phyloP scores from a whole-genome alignment of 805 yeast genomes.

The Hemisphaericaspora nanyangensis region DNA sequence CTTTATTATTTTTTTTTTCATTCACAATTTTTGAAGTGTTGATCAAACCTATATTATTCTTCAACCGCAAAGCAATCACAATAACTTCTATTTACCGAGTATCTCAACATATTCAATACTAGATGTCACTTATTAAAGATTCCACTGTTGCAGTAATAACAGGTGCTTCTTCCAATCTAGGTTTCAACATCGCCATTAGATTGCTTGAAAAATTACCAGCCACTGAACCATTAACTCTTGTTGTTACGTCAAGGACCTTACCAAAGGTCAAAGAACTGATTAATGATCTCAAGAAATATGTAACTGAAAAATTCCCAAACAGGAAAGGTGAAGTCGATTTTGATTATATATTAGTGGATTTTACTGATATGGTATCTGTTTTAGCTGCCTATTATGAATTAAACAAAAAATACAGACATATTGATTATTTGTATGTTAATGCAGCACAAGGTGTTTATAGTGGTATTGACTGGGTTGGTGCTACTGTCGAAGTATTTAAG shows the following conservation, averaged over 20 bases:
- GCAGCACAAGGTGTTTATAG: constrained; percentile 87
- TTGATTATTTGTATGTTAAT: constrained; percentile 80
- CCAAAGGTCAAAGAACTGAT: constrained; percentile 81
- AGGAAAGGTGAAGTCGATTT: constrained; percentile 66
- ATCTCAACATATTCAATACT: background rate
- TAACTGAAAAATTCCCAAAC: constrained; percentile 18
- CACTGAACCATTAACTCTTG: constrained; percentile 60
- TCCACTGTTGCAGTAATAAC: constrained; percentile 38
- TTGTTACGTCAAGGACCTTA: constrained; percentile 86
- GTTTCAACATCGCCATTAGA: constrained; percentile 80
- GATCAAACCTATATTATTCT: too few relatives aligned
- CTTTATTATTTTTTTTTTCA: too few relatives aligned
- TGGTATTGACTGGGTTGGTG: constrained; percentile 85
- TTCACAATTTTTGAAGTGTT: too few relatives aligned
- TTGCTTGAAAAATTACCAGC: constrained; percentile 58
- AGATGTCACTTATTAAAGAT: constrained; percentile 14
- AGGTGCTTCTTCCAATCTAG: constrained; percentile 61
- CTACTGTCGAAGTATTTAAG: constrained; percentile 59
- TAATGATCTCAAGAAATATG: constrained; percentile 46
- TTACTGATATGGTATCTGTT: constrained; percentile 83
- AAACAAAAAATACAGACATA: constrained; percentile 53
- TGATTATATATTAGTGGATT: constrained; percentile 88
- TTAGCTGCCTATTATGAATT: constrained; percentile 72
- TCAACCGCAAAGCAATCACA: background rate
- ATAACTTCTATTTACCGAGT: too few relatives aligned